Evolutionary conservation across 2,329 filamentous ascomycete species (phyloP).

Genomic region (Xylaria hypoxylon): DNA sequence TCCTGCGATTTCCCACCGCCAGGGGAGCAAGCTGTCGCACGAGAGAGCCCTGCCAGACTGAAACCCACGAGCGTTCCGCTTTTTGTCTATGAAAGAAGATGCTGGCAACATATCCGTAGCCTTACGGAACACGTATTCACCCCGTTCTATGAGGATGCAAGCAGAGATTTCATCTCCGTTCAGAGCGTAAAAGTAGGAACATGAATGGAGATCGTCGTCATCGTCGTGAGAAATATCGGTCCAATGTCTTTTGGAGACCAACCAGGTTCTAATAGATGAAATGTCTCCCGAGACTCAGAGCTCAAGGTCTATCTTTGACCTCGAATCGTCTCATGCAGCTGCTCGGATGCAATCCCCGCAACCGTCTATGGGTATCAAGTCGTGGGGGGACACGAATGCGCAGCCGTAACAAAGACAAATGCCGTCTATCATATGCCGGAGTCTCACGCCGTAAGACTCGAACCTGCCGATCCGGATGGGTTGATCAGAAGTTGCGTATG

Average conservation of each 20-base stretch:
- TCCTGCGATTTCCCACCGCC: constrained; percentile 45
- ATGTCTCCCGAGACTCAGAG: constrained; percentile 47
- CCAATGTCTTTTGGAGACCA: constrained; percentile 40
- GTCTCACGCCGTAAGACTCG: constrained; percentile 50
- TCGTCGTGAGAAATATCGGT: constrained; percentile 50
- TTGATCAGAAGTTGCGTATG: constrained; percentile 50
- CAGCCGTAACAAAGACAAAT: constrained; percentile 54
- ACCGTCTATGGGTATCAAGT: constrained; percentile 55
- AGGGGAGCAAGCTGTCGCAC: constrained; percentile 39
- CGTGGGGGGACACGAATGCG: constrained; percentile 46
- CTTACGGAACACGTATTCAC: constrained; percentile 48
- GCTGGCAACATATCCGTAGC: constrained; percentile 52
- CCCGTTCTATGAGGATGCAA: constrained; percentile 52
- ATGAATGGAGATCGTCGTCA: constrained; percentile 51
- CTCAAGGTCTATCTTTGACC: constrained; percentile 48
- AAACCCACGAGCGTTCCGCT: constrained; percentile 72
- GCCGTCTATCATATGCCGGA: constrained; percentile 54
- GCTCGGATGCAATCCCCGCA: constrained; percentile 48
- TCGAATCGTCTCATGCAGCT: constrained; percentile 52
- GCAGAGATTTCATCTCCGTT: constrained; percentile 49
- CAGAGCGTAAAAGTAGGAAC: constrained; percentile 51
- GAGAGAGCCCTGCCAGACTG: constrained; percentile 55
- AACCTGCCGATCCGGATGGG: constrained; percentile 51
- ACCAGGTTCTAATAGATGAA: constrained; percentile 48
- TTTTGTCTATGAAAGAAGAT: constrained; percentile 69